phyloP scores from a whole-genome alignment of 139 green algal genomes.

The Pleodorina starrii region DNA sequence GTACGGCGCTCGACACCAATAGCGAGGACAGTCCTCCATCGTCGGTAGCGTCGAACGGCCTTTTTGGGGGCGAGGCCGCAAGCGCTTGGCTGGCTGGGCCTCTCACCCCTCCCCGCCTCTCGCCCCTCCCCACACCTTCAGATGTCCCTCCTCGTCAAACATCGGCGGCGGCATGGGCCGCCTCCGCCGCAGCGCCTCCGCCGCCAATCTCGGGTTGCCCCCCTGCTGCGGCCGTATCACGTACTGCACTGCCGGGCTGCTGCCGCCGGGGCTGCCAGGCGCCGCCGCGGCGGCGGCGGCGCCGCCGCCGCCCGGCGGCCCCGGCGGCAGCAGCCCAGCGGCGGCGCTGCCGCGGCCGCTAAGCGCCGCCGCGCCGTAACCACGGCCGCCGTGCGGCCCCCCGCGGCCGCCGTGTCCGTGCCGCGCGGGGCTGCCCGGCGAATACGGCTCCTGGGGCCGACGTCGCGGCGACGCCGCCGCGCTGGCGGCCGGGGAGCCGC shows the following conservation, averaged over 20 bases:
- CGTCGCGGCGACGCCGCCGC: not conserved
- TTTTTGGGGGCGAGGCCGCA: too few relatives aligned
- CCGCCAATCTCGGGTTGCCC: not conserved
- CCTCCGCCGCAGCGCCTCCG: not conserved
- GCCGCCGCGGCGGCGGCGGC: not conserved
- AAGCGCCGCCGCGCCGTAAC: not conserved
- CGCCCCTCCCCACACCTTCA: too few relatives aligned
- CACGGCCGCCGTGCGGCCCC: not conserved
- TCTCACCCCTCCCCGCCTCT: too few relatives aligned
- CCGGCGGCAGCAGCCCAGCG: not conserved
- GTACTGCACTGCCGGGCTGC: not conserved
- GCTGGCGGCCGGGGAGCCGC: not conserved
- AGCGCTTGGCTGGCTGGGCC: too few relatives aligned
- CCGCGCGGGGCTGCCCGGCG: not conserved
- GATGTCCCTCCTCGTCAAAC: too few relatives aligned
- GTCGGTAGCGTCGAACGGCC: too few relatives aligned
- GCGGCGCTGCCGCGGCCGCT: not conserved
- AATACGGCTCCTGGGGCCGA: not conserved
- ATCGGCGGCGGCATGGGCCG: not conserved
- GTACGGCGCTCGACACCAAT: too few relatives aligned
- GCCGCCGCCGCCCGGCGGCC: not conserved
- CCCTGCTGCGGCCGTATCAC: not conserved
- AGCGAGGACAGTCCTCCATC: too few relatives aligned
- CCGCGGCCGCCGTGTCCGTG: not conserved
- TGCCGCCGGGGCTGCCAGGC: not conserved